Conservation (phyloP, 2,329 filamentous ascomycete species). For the Neofusicoccum laricinum region DNA sequence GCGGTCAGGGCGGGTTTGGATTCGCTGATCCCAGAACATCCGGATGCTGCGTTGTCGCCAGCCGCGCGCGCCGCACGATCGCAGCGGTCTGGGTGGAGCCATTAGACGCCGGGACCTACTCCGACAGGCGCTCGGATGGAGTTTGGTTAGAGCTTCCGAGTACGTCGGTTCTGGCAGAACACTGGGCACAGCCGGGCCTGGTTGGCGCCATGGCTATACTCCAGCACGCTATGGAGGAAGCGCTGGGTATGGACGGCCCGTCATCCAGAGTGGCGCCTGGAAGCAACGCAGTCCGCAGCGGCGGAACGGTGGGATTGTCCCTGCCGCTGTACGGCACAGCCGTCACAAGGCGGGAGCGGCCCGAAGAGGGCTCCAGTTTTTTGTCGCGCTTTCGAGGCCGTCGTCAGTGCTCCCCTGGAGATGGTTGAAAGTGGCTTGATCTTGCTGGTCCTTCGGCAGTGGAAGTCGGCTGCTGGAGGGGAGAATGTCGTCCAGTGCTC, state of each 20-base stretch:
- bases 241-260: background rate
- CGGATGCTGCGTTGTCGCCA: no score
- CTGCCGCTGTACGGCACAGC: background rate
- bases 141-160: no score
- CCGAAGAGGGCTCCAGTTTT: conserved; percentile 10
- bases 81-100: no score
- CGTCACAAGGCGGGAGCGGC: background rate
- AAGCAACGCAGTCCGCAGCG: background rate
- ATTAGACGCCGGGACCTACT: no score
- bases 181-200: no score
- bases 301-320: background rate
- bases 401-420: background rate
- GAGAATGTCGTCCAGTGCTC: background rate
- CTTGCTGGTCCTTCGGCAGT: background rate
- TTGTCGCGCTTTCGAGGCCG: background rate
- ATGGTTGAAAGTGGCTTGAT: background rate
- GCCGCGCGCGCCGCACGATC: no score
- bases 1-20: no score
- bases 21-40: no score
- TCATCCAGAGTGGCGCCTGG: background rate
- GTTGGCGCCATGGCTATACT: no score
- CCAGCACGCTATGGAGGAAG: no score
- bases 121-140: no score
- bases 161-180: no score
- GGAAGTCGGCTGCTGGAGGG: background rate